phyloP scores from a whole-genome alignment of 305 asterid genomes.

The Fraxinus angustifolia region DNA sequence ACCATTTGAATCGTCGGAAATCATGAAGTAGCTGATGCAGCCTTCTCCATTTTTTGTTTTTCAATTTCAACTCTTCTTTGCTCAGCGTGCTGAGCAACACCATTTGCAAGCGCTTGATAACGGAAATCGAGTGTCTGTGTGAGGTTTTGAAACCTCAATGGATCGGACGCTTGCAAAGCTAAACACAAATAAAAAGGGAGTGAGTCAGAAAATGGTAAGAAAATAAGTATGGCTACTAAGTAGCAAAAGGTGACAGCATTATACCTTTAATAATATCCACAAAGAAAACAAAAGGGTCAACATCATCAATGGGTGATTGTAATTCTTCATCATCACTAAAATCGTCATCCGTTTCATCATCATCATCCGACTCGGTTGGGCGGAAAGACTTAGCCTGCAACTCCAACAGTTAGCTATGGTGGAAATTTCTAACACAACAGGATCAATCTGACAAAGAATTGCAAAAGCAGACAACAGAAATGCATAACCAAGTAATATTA shows the following conservation, averaged over 20 bases:
- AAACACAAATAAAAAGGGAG: conserved; percentile 7
- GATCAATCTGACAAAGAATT: not conserved
- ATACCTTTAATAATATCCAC: conserved; percentile 87
- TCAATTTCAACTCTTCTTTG: conserved; percentile 74
- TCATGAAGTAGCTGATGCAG: conserved; percentile 54
- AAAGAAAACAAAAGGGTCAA: conserved; percentile 92
- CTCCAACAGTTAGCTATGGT: conserved; percentile 9
- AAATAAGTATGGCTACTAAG: not conserved
- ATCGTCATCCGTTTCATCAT: conserved; percentile 69
- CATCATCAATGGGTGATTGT: conserved; percentile 94
- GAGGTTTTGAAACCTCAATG: conserved; percentile 82
- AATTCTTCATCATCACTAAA: conserved; percentile 92
- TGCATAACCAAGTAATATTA: not conserved
- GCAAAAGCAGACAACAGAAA: not conserved
- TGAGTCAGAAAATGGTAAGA: conserved; percentile 8
- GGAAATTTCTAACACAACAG: not conserved
- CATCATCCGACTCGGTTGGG: conserved; percentile 55
- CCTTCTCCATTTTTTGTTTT: conserved; percentile 71
- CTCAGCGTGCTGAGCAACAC: conserved; percentile 96
- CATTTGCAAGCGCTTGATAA: conserved; percentile 86
- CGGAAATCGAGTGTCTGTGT: conserved; percentile 75
- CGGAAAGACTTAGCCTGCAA: conserved; percentile 89
- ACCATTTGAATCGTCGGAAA: conserved; percentile 13
- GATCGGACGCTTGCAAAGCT: conserved; percentile 86
- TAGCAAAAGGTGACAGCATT: not conserved